These are phyloP conservation scores for Crithidia bombi DNA, from an alignment of 208 protist genomes.

Conservation along the genomic window DNA sequence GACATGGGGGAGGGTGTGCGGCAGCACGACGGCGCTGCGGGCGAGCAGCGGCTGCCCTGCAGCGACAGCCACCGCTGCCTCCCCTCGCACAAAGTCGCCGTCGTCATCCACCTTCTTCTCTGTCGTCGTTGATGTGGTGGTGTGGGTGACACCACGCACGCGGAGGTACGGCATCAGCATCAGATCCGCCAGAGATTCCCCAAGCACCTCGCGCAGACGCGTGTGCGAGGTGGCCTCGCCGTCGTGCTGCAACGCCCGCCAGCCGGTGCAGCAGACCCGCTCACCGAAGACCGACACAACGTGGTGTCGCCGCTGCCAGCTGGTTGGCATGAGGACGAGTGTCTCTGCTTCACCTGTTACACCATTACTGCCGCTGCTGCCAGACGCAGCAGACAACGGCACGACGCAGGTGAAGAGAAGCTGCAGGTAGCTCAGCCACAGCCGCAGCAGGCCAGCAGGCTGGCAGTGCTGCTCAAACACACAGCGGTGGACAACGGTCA, in stretches of 20 bases:
- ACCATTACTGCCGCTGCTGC: background rate
- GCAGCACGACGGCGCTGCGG: conserved; percentile 33
- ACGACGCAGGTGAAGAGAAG: conserved; percentile 74
- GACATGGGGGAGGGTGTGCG: conserved; percentile 53
- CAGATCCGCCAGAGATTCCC: conserved; percentile 74
- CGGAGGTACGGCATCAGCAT: background rate
- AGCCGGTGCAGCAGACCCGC: conserved; percentile 40
- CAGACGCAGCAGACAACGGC: conserved; percentile 22
- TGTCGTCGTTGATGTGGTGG: too few species aligned
- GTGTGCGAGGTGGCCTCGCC: conserved; percentile 58
- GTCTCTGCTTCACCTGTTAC: conserved; percentile 38
- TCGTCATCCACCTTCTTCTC: too few species aligned
- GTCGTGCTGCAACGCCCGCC: conserved; percentile 44
- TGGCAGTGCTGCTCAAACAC: conserved; percentile 64
- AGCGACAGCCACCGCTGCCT: too few species aligned
- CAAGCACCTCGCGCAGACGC: conserved; percentile 61
- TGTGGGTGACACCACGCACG: too few species aligned
- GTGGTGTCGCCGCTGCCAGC: conserved; percentile 40
- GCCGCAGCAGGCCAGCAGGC: conserved; percentile 56
- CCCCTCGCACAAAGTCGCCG: too few species aligned
- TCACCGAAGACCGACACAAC: conserved; percentile 41
- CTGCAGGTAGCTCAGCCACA: conserved; percentile 75
- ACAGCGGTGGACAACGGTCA: conserved; percentile 61
- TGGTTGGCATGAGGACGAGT: conserved; percentile 47
- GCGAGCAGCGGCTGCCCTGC: background rate